Conservation (phyloP, 2,329 filamentous ascomycete genomes). For the Pestalotiopsis sp. region DNA sequence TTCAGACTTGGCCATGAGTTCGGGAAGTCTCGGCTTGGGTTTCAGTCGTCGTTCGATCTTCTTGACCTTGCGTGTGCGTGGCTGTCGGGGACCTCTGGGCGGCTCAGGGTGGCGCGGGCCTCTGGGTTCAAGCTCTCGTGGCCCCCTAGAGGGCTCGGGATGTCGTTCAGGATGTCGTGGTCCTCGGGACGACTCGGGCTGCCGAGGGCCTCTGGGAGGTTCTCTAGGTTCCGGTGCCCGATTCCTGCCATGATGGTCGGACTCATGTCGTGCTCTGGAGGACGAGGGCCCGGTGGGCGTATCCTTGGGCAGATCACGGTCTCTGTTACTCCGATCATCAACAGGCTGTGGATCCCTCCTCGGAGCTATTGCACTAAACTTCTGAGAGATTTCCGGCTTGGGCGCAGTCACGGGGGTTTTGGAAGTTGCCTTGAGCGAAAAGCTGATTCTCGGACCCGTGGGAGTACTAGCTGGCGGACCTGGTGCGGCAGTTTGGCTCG, state of each 20-base stretch:
- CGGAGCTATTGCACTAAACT: constrained; percentile 64
- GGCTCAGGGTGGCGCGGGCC: constrained; percentile 19
- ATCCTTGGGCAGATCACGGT: constrained; percentile 12
- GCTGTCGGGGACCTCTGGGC: constrained; percentile 7
- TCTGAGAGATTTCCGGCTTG: constrained; percentile 66
- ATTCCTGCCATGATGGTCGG: constrained; percentile 26
- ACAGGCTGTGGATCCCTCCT: constrained; percentile 42
- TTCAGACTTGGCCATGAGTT: constrained; percentile 75
- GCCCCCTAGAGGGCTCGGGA: constrained; percentile 4
- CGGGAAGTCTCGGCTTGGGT: constrained; percentile 66
- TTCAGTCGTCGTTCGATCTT: constrained; percentile 71
- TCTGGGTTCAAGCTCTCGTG: constrained; percentile 23
- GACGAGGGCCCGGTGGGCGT: constrained; percentile 29
- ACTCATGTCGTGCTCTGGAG: constrained; percentile 27
- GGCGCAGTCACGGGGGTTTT: constrained; percentile 58
- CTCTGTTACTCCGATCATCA: constrained; percentile 32
- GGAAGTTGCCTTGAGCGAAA: constrained; percentile 80
- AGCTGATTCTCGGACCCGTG: constrained; percentile 75
- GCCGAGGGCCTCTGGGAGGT: background rate
- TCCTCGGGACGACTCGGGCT: constrained; percentile 7
- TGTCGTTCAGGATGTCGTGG: constrained; percentile 16
- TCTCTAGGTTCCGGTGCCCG: constrained; percentile 11
- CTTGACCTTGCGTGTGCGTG: constrained; percentile 58
- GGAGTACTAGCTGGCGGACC: constrained; percentile 45
- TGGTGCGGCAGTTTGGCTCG: constrained; percentile 52